Base-by-base conservation (phyloP, 2,329 filamentous ascomycete species). In the Neonectria neomacrospora region DNA sequence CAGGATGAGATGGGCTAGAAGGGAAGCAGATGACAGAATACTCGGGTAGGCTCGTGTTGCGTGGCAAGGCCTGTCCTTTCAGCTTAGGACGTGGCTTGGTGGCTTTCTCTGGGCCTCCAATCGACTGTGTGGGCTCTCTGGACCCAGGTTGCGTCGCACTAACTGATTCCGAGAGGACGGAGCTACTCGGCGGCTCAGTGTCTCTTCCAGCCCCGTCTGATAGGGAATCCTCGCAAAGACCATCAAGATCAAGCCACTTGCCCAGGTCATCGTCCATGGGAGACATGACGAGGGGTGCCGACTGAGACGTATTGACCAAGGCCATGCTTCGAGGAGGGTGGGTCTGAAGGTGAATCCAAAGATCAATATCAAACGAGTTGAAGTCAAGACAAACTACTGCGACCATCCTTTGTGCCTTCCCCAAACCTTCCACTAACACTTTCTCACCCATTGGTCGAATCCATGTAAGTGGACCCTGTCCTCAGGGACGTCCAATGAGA, bases 11-110 rank as follows among this genome's bases (percentile, higher is more conserved):
- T 11, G 72, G 72, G 39, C 74, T 72, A 1, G 72, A 74, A 9
- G 72, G 72, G 37, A 74, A 74, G 55, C 72, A 74, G 12, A 74
- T 72, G 53, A 74, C 64, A 5, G 72, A 68, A 54, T 71, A 73
- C 53, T 70, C 63, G 18, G 63, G 65, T 22, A 63, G 55, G 39
- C 63, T 42, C 20, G 54, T 47, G 51, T 51, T 63, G 42, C 52
- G 65, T 28, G 63, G 44, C 18, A 34, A 50, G 57, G 51, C 47
- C 47, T 47, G 64, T 20, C 53, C 50, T 52, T 60, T 51, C 42
- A 52, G 34, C 44, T 56, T 54, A 42, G 41, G 26, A 12, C n/a
- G 47, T 32, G 41, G 28, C 23, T 37, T 34, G 42, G 51, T 37
- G 23, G 52, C 23, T 60, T 55, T 44, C 51, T 62, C 57, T 34